These are phyloP conservation scores for Mycena amicta DNA, from an alignment of 768 basidiomycete genomes.

Conservation along the genomic window DNA sequence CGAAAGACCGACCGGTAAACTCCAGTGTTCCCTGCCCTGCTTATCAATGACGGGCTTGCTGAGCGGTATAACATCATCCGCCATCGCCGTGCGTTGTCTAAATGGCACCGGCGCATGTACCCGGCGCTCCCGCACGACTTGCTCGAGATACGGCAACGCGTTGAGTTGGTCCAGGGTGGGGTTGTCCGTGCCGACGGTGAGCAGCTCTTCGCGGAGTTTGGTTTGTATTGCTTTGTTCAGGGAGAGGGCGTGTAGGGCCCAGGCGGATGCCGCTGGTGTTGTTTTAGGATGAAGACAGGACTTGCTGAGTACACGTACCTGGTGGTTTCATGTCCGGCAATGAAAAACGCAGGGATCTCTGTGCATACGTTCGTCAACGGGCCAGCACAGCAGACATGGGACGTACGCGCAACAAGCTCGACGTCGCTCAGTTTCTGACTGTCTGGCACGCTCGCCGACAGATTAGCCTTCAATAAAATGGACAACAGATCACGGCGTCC, in stretches of 20 bases:
- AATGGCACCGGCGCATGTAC: neutral
- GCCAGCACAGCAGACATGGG: neutral
- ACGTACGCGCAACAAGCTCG: neutral
- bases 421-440: neutral
- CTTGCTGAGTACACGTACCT: neutral
- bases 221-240: conserved; percentile 39
- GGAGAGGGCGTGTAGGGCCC: conserved; percentile 45
- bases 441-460: neutral
- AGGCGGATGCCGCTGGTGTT: conserved; percentile 32
- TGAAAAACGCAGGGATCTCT: neutral
- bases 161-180: conserved; percentile 52
- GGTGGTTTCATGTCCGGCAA: neutral
- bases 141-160: neutral
- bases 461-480: neutral
- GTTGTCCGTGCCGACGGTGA: conserved; percentile 35
- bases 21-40: neutral
- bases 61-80: neutral
- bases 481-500: neutral
- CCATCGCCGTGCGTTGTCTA: neutral
- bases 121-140: neutral
- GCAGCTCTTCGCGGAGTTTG: conserved; percentile 46
- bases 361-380: neutral
- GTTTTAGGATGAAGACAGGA: neutral
- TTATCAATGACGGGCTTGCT: neutral
- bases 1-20: neutral